Base-by-base conservation (phyloP, 331 rosid species). In the Rosa hybrid region DNA sequence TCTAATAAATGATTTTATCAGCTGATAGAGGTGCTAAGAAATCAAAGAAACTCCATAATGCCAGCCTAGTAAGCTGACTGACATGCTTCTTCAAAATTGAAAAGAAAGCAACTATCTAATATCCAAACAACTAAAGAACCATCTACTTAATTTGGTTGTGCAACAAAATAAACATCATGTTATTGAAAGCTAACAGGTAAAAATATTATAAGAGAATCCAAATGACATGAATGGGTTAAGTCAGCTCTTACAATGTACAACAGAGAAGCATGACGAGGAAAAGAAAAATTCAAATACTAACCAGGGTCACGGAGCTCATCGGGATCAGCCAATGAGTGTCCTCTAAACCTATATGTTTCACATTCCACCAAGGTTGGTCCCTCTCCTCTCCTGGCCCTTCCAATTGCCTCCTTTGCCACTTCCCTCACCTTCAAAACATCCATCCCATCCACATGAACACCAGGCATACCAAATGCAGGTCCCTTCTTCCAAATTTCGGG, bases 301-400 rank as follows among this genome's bases (percentile, higher is more conserved):
- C 99, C 94, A 25, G 97, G 97, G 94, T 96, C 98, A 85, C 99
- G 99, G 70, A 96, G 99, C 92, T 96, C 99, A 81, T 96, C 99
- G 0, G 99, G 99, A 83, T 96, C 99, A 77, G 99, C 99, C 88
- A 96, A 84, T 25, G 99, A 96, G 80, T 96, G 99, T 86, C 99
- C 99, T 83, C 99, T 93, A 79, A 93, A 93, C 86, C 99, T 90
- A 56, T 93, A 96, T 64, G 99, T 96, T 84, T 96, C 99, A 67
- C 99, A 96, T 84, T 96, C 99, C 71, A 96, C 97, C 77, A 96
- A 83, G 49, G 94, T 91, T 6, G 99, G 99, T 77, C 99, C 99
- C 67, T 96, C 99, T 84, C 99, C 99, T 87, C 97, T 93, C 86
- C 98, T 89, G 63, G 99, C 99, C 79, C 99, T 85, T 83, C 77